Evolutionary conservation across 148 eudicot genomes (phyloP).

Genomic region (Rhododendron mucronatum): DNA sequence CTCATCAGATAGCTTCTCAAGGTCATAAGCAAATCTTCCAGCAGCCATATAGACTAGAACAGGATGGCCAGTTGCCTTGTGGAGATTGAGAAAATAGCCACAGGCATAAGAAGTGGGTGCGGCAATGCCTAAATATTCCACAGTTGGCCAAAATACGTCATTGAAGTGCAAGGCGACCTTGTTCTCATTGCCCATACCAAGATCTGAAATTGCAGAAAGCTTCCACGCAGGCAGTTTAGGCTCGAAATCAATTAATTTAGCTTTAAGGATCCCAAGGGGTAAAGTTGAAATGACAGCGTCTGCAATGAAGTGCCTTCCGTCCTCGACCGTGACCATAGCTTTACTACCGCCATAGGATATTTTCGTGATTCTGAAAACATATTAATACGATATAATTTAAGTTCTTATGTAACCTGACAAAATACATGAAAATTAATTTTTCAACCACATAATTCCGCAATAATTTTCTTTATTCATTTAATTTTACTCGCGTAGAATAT

Average conservation of each 20-base stretch:
- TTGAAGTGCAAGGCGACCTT: constrained; percentile 84
- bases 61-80: constrained; percentile 90
- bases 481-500: neutral
- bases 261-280: constrained; percentile 87
- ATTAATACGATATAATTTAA: neutral
- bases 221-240: constrained; percentile 97
- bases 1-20: constrained; percentile 88
- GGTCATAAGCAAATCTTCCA: constrained; percentile 80
- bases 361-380: constrained; percentile 59
- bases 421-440: neutral
- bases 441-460: neutral
- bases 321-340: constrained; percentile 65
- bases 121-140: constrained; percentile 75
- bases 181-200: constrained; percentile 94
- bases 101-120: constrained; percentile 84
- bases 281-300: constrained; percentile 88
- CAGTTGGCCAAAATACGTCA: constrained; percentile 87
- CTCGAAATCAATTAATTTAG: constrained; percentile 75
- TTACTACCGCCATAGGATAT: constrained; percentile 53
- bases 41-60: constrained; percentile 98
- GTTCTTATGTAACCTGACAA: neutral
- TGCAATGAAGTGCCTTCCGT: constrained; percentile 59
- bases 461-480: neutral
- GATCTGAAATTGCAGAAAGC: constrained; percentile 80
- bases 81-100: constrained; percentile 97